A percentile compares a stretch with the other conserved stretches of the same genome.
phyloP scores from a whole-genome alignment of 352 stramenopile species.

The Globisporangium cystogenes region DNA sequence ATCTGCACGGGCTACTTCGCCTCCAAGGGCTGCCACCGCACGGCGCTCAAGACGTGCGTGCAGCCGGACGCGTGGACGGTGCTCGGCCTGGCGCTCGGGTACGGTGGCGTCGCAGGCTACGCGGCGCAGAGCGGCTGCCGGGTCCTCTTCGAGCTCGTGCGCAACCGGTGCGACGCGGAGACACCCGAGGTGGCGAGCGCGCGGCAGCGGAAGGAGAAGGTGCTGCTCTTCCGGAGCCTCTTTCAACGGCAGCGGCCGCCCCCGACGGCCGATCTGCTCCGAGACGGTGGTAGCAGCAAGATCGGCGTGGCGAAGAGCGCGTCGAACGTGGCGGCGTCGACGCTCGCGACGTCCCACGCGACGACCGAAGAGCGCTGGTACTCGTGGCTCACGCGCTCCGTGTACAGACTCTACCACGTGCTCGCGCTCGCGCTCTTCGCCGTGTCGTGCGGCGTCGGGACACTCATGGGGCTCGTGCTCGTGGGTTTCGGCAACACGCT shows the following conservation, averaged over 20 bases:
- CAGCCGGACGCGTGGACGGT: slow-evolving; percentile 39
- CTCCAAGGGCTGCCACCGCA: slow-evolving; percentile 50
- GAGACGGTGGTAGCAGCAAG: neutral
- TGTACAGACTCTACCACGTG: slow-evolving; percentile 29
- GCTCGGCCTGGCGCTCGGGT: slow-evolving; percentile 45
- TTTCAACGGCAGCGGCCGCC: slow-evolving; percentile 14
- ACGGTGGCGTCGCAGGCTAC: slow-evolving; percentile 45
- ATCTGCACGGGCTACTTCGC: slow-evolving; percentile 48
- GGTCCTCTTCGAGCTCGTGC: slow-evolving; percentile 52
- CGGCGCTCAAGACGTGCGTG: slow-evolving; percentile 51
- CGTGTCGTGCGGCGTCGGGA: slow-evolving; percentile 36
- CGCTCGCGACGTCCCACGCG: slow-evolving; percentile 35
- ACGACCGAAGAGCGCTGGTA: slow-evolving; percentile 81
- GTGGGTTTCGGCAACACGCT: slow-evolving; percentile 40
- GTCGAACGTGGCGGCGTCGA: slow-evolving; percentile 16
- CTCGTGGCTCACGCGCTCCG: slow-evolving; percentile 49
- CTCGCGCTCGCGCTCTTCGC: slow-evolving; percentile 33
- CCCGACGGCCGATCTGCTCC: neutral
- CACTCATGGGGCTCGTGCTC: slow-evolving; percentile 45
- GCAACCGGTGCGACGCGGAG: slow-evolving; percentile 57
- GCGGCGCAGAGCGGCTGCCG: slow-evolving; percentile 24
- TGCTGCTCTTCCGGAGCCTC: slow-evolving; percentile 47
- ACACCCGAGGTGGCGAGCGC: slow-evolving; percentile 42
- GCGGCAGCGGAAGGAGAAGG: slow-evolving; percentile 72
- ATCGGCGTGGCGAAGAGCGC: neutral